Percentiles rank a stretch among this genome's conserved stretches.
Conservation (phyloP, 805 yeast genomes). For the Wickerhamiella qilinensis region DNA sequence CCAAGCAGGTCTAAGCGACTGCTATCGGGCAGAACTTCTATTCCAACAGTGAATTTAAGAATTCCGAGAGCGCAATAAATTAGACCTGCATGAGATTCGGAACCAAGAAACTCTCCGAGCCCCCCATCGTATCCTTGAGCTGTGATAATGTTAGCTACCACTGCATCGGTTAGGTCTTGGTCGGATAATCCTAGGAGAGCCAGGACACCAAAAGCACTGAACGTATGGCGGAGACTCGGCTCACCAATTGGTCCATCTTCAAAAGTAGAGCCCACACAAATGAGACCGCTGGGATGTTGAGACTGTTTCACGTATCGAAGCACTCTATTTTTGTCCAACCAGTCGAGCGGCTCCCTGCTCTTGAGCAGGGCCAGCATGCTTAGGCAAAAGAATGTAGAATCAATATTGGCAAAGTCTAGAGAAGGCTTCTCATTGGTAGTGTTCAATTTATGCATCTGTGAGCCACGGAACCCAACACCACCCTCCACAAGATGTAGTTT, state of each 20-base stretch:
- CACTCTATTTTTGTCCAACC: slow-evolving; percentile 29
- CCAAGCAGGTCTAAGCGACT: background rate
- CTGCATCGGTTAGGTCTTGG: slow-evolving; percentile 26
- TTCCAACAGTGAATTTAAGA: background rate
- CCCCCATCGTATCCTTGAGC: slow-evolving; percentile 49
- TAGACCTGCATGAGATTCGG: slow-evolving; percentile 75
- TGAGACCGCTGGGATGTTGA: slow-evolving; percentile 46
- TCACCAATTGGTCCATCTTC: slow-evolving; percentile 33
- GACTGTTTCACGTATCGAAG: slow-evolving; percentile 41
- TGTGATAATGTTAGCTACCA: slow-evolving; percentile 27
- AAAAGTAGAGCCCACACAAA: slow-evolving; percentile 29
- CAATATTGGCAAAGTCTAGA: slow-evolving; percentile 42
- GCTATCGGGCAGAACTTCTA: background rate
- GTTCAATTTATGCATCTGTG: slow-evolving; percentile 27
- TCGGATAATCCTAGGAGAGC: background rate
- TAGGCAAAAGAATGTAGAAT: slow-evolving; percentile 66
- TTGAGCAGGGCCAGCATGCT: slow-evolving; percentile 36
- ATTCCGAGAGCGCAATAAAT: slow-evolving; percentile 61
- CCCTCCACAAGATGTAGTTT: slow-evolving; percentile 29
- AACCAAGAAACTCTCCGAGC: slow-evolving; percentile 32
- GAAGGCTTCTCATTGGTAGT: slow-evolving; percentile 18
- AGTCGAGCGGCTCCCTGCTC: slow-evolving; percentile 23
- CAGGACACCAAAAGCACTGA: slow-evolving; percentile 35
- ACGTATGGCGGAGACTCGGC: slow-evolving; percentile 55
- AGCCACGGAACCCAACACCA: slow-evolving; percentile 41